Conservation (phyloP, 1,139 yeast genomes). For the Tardiomyces blankii region DNA sequence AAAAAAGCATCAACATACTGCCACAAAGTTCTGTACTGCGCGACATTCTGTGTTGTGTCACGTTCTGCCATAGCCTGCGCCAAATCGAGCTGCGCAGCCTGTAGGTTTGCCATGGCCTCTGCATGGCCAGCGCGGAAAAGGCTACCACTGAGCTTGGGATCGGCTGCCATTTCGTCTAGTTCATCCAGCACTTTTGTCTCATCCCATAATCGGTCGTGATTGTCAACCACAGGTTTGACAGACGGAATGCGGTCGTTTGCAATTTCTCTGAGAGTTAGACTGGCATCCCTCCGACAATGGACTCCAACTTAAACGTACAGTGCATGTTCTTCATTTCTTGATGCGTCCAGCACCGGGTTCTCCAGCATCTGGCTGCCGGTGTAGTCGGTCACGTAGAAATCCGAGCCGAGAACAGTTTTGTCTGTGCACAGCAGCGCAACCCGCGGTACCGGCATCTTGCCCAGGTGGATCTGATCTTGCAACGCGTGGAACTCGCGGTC, state of each 20-base stretch:
- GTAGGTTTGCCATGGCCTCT: conserved; percentile 40
- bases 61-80: conserved; percentile 38
- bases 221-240: conserved; percentile 19
- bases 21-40: background rate
- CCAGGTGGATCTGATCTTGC: conserved; percentile 27
- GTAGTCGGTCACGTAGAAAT: conserved; percentile 49
- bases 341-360: too few relatives aligned
- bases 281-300: background rate
- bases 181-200: conserved; percentile 79
- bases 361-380: too few relatives aligned
- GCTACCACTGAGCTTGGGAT: conserved; percentile 39
- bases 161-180: conserved; percentile 51
- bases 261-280: background rate
- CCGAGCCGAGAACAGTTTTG: conserved; percentile 63
- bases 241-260: conserved; percentile 13
- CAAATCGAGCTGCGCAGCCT: conserved; percentile 47
- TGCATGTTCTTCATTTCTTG: too few relatives aligned
- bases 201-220: conserved; percentile 69
- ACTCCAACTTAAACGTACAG: too few relatives aligned
- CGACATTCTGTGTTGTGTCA: conserved; percentile 11
- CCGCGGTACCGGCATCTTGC: conserved; percentile 45
- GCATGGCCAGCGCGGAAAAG: conserved; percentile 54
- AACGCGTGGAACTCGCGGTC: conserved; percentile 52
- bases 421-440: conserved; percentile 54
- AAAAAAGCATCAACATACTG: background rate